Conservation (phyloP, 2,329 filamentous ascomycete species). For the Microsporum ferrugineum region DNA sequence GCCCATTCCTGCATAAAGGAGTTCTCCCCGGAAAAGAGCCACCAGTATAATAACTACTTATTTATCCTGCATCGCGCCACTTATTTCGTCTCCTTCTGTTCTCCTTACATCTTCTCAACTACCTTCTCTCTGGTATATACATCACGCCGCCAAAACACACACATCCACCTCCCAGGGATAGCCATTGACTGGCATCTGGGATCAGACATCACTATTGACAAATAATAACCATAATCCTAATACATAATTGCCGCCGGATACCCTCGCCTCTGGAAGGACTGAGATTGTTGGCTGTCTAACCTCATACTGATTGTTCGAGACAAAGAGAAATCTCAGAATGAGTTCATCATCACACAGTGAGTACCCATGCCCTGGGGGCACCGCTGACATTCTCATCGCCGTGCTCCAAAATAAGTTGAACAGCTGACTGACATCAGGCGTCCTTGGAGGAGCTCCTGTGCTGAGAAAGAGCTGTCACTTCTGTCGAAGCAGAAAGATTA, state of each 20-base stretch:
- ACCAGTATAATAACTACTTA: neutral
- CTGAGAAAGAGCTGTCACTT: slow-evolving; percentile 10
- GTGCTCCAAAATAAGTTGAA: neutral
- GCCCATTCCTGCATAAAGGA: neutral
- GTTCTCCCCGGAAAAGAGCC: neutral
- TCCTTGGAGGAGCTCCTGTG: neutral
- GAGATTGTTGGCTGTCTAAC: neutral
- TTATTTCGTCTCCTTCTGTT: neutral
- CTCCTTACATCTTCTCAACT: neutral
- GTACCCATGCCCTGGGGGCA: neutral
- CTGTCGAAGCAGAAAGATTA: slow-evolving; percentile 9
- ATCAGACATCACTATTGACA: neutral
- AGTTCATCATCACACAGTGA: slow-evolving; percentile 5
- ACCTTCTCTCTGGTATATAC: neutral
- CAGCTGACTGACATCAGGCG: neutral
- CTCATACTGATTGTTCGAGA: neutral
- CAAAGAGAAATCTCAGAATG: neutral
- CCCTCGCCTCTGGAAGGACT: neutral
- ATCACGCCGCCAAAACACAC: neutral
- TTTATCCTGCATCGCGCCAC: neutral
- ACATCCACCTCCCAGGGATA: neutral
- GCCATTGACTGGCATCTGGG: slow-evolving; percentile 1
- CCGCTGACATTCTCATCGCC: neutral
- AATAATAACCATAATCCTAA: neutral
- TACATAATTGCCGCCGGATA: neutral